These are phyloP conservation scores for Obelidium mucronatum DNA, from an alignment of 192 early-diverging fungal genomes.

Conservation along the genomic window DNA sequence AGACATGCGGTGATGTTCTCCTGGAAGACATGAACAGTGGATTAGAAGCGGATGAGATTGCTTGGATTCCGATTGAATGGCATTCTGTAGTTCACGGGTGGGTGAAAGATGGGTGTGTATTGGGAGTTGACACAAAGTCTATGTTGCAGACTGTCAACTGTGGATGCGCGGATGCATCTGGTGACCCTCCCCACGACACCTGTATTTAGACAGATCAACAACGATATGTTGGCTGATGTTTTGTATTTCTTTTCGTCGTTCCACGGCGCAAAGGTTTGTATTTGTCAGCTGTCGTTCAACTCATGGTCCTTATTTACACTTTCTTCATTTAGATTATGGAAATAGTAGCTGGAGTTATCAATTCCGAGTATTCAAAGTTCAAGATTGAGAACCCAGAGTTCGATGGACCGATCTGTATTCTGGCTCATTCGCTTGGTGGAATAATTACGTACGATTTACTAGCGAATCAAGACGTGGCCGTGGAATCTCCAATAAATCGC, in stretches of 20 bases:
- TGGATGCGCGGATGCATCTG: slow-evolving; percentile 49
- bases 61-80: slow-evolving; percentile 56
- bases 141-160: slow-evolving; percentile 17
- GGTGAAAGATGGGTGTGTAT: slow-evolving; percentile 11
- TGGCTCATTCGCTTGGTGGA: slow-evolving; percentile 56
- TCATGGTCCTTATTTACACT: background rate
- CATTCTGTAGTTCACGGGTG: slow-evolving; percentile 49
- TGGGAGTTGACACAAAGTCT: background rate
- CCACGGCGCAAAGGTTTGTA: slow-evolving; percentile 46
- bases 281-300: background rate
- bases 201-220: slow-evolving; percentile 52
- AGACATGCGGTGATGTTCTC: slow-evolving; percentile 42
- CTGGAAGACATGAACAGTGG: slow-evolving; percentile 36
- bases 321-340: slow-evolving; percentile 29
- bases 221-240: slow-evolving; percentile 59
- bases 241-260: slow-evolving; percentile 56
- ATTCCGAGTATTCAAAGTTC: slow-evolving; percentile 44
- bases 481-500: slow-evolving; percentile 36
- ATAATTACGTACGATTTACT: slow-evolving; percentile 56
- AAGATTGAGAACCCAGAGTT: slow-evolving; percentile 44
- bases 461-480: slow-evolving; percentile 43
- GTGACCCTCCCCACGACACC: slow-evolving; percentile 56
- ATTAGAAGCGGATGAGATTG: slow-evolving; percentile 19
- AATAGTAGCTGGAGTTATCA: slow-evolving; percentile 46
- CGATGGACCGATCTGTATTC: slow-evolving; percentile 45